Percentiles rank a stretch among this genome's conserved stretches.
Evolutionary conservation across 1,139 yeast species (phyloP).

Genomic region (Scheffersomyces quercinus): DNA sequence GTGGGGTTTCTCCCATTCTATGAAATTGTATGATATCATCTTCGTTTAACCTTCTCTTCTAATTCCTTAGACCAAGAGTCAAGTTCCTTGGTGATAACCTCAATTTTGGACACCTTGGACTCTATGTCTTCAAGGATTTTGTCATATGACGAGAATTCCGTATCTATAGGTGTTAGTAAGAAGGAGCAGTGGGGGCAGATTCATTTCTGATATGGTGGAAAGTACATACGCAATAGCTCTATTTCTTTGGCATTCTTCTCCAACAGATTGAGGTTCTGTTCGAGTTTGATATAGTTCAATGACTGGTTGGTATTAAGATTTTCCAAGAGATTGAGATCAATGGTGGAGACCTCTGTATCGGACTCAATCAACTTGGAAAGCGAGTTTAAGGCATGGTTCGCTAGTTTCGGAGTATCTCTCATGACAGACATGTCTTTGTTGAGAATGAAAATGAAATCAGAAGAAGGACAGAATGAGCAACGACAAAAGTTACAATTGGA

Average conservation of each 20-base stretch:
- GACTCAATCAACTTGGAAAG: conserved; percentile 37
- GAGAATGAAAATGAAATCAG: too few species aligned
- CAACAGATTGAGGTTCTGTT: conserved; percentile 43
- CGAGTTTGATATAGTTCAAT: conserved; percentile 55
- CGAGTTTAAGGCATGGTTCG: conserved; percentile 30
- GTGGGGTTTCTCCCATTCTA: too few species aligned
- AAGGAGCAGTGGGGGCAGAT: not conserved
- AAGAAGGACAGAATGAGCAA: too few species aligned
- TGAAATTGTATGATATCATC: too few species aligned
- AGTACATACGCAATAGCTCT: conserved; percentile 32
- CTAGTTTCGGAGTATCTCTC: conserved; percentile 33
- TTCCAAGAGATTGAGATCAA: conserved; percentile 53
- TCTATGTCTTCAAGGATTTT: conserved; percentile 45
- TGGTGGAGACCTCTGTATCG: conserved; percentile 55
- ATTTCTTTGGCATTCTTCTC: conserved; percentile 34
- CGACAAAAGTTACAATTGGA: too few species aligned
- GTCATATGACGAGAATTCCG: conserved; percentile 30
- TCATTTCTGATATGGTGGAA: not conserved
- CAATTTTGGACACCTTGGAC: conserved; percentile 44
- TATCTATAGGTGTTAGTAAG: conserved; percentile 20
- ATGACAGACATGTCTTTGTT: conserved; percentile 21
- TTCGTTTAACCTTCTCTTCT: conserved; percentile 32
- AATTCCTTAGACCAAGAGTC: conserved; percentile 62
- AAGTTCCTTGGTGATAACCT: conserved; percentile 50
- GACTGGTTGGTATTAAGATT: conserved; percentile 61